Base-by-base conservation (phyloP, 495 filamentous ascomycete genomes). In the Aspergillus kassunensis region DNA sequence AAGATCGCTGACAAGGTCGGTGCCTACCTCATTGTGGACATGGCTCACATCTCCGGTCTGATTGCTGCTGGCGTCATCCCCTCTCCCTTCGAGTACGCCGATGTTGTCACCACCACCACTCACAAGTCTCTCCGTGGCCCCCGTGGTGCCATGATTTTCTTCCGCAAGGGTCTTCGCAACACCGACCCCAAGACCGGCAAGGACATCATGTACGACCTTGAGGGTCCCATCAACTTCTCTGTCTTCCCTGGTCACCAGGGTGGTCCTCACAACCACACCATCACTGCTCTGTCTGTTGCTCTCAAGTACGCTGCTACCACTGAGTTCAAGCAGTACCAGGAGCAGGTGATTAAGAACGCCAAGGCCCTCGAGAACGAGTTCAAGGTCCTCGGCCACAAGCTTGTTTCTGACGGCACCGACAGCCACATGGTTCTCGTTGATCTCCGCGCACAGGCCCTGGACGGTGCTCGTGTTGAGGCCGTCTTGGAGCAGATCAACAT, bases 61-160 rank as follows among this genome's bases (percentile, higher is more conserved):
- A 87, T 97, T 49, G 89, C 95, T 57, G 88, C 89, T 53, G 90
- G 86, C 60, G 92, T 95, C 64, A 96, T 97, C 60, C 90, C 92
- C 54, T 89, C 89, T 47, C 95, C 95, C 23, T 99, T 99, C 77
- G 78, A 85, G 57, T 80, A 96, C 62, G 91, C 92, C 52, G 95
- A 97, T 70, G 88, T 99, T 49, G 95, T 99, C 51, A 99, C 95
- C 55, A 99, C 95, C 50, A 99, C 95, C 51, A 99, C 95, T 43
- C 95, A 99, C 84, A 99, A 99, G 83, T 96, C 91, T 44, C 88
- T 99, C 62, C 90, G 95, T 78, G 95, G 95, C 46, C 95, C 95
- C 48, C 88, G 95, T 73, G 95, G 95, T 67, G 95, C 95, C 66
- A 99, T 99, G 95, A 99, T 99, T 75, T 99, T 99, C 82, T 99